Conservation (phyloP, 768 basidiomycete species). For the Nidula microcarpa region DNA sequence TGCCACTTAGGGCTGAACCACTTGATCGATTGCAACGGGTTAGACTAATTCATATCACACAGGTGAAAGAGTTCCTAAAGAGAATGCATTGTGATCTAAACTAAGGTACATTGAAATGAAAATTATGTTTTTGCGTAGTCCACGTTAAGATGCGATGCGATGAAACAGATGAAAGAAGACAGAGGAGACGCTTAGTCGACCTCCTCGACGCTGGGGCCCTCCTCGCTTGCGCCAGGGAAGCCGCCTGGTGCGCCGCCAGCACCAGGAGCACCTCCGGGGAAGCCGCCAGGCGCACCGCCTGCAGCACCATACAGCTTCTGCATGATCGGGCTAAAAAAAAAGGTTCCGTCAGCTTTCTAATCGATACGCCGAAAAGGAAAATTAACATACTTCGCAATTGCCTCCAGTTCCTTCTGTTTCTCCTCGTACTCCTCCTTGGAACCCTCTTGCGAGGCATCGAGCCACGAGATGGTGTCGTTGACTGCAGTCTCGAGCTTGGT, state of each 20-base stretch:
- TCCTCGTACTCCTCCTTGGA: conserved; percentile 93
- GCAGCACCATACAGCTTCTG: conserved; percentile 64
- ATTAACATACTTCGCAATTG: conserved; percentile 55
- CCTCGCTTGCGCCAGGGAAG: conserved; percentile 69
- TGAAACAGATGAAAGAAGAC: conserved; percentile 8
- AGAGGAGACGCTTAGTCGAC: conserved; percentile 56
- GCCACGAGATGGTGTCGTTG: conserved; percentile 82
- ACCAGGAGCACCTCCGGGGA: conserved; percentile 43
- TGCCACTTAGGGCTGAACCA: neutral
- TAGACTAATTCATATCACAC: neutral
- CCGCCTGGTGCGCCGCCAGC: conserved; percentile 60
- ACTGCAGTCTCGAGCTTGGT: conserved; percentile 76
- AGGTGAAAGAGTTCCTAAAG: neutral
- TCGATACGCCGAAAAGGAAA: neutral
- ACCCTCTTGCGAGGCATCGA: conserved; percentile 84
- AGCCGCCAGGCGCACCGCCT: conserved; percentile 49
- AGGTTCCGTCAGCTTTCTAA: conserved; percentile 1
- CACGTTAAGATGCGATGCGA: conserved; percentile 14
- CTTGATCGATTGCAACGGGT: neutral
- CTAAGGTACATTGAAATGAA: conserved; percentile 4
- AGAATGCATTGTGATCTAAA: neutral
- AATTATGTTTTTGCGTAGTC: conserved; percentile 17
- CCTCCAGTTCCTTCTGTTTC: conserved; percentile 92
- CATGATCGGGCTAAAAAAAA: conserved; percentile 46
- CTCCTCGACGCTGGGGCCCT: conserved; percentile 90